Conservation (phyloP, 495 filamentous ascomycete genomes). For the Hyaloscypha finlandica region DNA sequence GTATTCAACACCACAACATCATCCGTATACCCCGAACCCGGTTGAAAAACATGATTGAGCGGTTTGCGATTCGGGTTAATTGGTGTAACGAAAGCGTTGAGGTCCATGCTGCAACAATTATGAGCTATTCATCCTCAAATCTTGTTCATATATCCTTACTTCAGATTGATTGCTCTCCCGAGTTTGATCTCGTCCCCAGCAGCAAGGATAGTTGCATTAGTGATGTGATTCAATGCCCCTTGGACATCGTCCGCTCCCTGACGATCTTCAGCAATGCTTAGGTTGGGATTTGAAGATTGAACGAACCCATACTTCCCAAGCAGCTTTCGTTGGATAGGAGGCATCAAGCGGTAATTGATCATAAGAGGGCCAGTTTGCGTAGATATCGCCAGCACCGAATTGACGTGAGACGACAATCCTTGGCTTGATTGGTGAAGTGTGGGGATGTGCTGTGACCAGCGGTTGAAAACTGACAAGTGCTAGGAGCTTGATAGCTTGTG, state of each 20-base stretch:
- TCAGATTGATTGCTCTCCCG: conserved; percentile 1
- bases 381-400: conserved; percentile 17
- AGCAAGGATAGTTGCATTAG: neutral
- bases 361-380: conserved; percentile 26
- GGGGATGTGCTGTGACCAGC: neutral
- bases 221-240: conserved; percentile 6
- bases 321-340: conserved; percentile 25
- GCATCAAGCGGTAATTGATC: conserved; percentile 26
- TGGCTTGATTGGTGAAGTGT: conserved; percentile 2
- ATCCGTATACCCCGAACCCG: neutral
- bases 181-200: conserved; percentile 6
- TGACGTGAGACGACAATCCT: neutral
- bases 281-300: neutral
- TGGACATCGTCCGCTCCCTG: conserved; percentile 3
- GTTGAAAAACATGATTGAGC: conserved; percentile 8
- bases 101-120: neutral
- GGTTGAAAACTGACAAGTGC: neutral
- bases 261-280: neutral
- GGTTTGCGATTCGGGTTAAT: conserved; percentile 3
- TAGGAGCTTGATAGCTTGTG: neutral
- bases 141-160: neutral
- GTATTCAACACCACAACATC: conserved; percentile 11
- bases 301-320: conserved; percentile 1
- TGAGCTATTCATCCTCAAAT: neutral
- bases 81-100: conserved; percentile 4